A percentile compares a stretch with the other conserved stretches of the same genome.
phyloP scores from a whole-genome alignment of 306 rosid species.

The Phaseolus lunatus region DNA sequence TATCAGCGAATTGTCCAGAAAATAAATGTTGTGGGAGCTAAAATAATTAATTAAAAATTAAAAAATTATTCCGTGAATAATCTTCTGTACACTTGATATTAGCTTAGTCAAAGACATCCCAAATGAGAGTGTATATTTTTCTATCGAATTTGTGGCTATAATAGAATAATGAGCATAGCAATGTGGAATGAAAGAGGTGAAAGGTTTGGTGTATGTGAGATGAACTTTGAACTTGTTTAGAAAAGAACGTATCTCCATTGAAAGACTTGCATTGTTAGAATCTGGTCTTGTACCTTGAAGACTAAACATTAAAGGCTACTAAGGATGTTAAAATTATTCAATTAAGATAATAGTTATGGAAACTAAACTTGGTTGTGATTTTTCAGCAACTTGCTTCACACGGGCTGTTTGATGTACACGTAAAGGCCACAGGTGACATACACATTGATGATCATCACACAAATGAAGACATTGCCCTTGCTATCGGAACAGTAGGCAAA shows the following conservation, averaged over 20 bases:
- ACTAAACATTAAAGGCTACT: conserved; percentile 9
- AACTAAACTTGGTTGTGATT: conserved; percentile 40
- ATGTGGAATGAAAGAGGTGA: conserved; percentile 19
- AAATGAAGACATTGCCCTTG: conserved; percentile 93
- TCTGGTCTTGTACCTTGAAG: conserved; percentile 25
- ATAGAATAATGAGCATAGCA: not conserved
- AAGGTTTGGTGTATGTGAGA: conserved; percentile 22
- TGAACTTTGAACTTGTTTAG: conserved; percentile 16
- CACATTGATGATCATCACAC: conserved; percentile 97
- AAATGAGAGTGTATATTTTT: not conserved
- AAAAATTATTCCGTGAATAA: not conserved
- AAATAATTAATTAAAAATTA: not conserved
- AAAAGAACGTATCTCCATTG: not conserved
- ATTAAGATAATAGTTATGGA: not conserved
- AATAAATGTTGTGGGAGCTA: not conserved
- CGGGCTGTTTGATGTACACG: conserved; percentile 83
- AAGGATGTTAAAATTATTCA: not conserved
- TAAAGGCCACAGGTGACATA: conserved; percentile 80
- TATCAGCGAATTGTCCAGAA: not conserved
- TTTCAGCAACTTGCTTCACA: conserved; percentile 93
- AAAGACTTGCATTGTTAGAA: conserved; percentile 20
- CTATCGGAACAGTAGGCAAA: conserved; percentile 83
- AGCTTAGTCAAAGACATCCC: not conserved
- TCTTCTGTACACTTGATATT: not conserved
- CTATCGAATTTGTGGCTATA: not conserved